Evolutionary conservation across 768 basidiomycete species (phyloP), one percentile per base, ranked within the genome.

Genomic region (Phlebiopsis flavidoalba): DNA sequence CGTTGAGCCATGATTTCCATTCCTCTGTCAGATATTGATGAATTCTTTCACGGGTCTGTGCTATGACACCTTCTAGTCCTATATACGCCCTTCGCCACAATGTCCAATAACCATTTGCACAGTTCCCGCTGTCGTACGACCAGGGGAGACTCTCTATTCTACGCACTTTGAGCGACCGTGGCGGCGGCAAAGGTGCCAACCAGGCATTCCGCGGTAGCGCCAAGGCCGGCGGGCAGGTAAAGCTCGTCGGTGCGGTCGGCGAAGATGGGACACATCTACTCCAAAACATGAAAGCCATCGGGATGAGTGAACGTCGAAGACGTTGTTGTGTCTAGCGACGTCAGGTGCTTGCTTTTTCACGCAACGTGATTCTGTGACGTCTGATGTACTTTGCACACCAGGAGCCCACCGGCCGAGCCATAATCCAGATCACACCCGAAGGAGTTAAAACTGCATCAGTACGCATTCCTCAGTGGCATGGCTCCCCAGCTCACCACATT

Each of bases 371-470:
- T n/a, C n/a, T n/a, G n/a, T n/a, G n/a, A n/a, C n/a, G n/a, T n/a
- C n/a, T n/a, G n/a, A n/a, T n/a, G n/a, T n/a, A n/a, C n/a, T n/a
- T n/a, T n/a, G n/a, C n/a, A n/a, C n/a, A 33, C 60, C n/a, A 83
- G 80, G 78, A 77, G 60, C 75, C 78, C 0, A 86, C 82, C 2
- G 85, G 85, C 14, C 76, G 85, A 2, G 85, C 85, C 0, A 75
- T 86, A 19, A 84, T 87, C 24, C 85, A 87, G 66, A 77, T 87
- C 2, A 74, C 81, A 5, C 73, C 80, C 7, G 73, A 75, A 21
- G 85, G 85, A 36, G 83, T n/a, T n/a, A 87, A 69, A 87, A 87
- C 61, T 80, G 82, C 64, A 87, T 87, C 65, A 80, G 85, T 85
- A 59, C 53, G 80, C 70, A 24, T 8, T 57, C 24, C 1, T 11